Evolutionary conservation across 2,329 filamentous ascomycete species (phyloP).

Genomic region (Blumeriella jaapii): DNA sequence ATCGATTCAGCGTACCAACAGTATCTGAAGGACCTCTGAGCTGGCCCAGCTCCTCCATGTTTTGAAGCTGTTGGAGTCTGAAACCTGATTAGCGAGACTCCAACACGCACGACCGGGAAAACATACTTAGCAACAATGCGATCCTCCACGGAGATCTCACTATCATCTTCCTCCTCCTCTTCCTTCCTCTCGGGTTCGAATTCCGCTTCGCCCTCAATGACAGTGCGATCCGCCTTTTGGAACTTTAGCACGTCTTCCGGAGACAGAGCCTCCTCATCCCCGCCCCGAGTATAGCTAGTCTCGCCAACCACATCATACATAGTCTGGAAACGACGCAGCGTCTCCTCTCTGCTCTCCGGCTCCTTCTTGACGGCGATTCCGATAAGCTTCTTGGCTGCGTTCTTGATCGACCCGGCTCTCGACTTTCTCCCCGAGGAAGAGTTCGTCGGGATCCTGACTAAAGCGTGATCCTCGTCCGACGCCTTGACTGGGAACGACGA

Average conservation of each 20-base stretch:
- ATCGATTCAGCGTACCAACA: background rate
- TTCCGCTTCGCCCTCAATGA: constrained; percentile 1
- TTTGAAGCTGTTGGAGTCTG: constrained; percentile 12
- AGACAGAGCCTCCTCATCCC: constrained; percentile 1
- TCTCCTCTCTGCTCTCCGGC: background rate
- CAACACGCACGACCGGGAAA: background rate
- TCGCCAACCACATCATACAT: background rate
- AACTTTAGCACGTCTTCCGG: background rate
- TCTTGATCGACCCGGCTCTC: background rate
- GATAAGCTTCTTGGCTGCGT: background rate
- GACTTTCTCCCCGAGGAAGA: background rate
- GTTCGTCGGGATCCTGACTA: background rate
- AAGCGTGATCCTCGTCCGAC: background rate
- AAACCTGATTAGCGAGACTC: background rate
- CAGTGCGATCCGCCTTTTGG: background rate
- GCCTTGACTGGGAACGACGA: background rate
- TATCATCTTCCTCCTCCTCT: background rate
- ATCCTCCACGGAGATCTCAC: background rate
- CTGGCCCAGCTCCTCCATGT: constrained; percentile 6
- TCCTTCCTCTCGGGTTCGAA: background rate
- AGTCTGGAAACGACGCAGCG: background rate
- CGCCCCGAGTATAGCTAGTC: constrained; percentile 3
- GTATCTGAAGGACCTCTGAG: background rate
- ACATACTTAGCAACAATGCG: constrained; percentile 3
- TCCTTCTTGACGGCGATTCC: background rate